Evolutionary conservation across 306 rosid species (phyloP), one percentile per base, ranked within the genome.

Genomic region (Lathyrus aphaca): DNA sequence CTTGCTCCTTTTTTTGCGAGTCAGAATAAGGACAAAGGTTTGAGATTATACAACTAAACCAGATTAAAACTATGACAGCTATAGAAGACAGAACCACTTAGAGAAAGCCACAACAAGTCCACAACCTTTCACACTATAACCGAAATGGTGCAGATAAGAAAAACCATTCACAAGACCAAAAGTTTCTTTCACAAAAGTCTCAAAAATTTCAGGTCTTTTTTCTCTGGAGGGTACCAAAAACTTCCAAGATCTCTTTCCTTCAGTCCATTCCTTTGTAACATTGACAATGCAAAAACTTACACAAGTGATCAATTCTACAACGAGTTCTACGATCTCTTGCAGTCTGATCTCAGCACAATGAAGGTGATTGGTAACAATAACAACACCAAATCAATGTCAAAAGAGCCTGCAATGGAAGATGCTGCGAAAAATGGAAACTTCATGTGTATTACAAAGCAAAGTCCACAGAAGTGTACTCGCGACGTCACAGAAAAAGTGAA

Each of bases 251-350:
- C 89, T 32, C 72, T 81, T 73, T 87, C 91, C 50, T 79, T 85
- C 71, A 78, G 66, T 14, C 82, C 84, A 43, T 74, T 84, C 79
- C 74, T 81, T 72, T 77, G 91, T 66, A 77, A 77, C 6, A 68
- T 74, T 25, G 74, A 74, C 76, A 80, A 81, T 43, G 80, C 69
- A 69, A 74, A 69, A 46, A 74, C 68, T 57, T 81, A 66, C 68
- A 76, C 76, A 40, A 75, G 82, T 10, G 89, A 87, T 46, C 75
- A 79, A 29, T 74, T 87, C 63, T 89, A 89, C 82, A 67, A 72
- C 10, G 89, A 85, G 77, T 84, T 86, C 13, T 86, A 86, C 25
- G 96, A 95, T 74, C 84, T 88, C 46, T 77, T 84, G 90, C 91
- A 88, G 57, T 59, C 89, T 74, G 86, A 81, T 29, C 79, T 85